A percentile compares a stretch with the other conserved stretches of the same genome.
Conservation (phyloP, 2,329 filamentous ascomycete species). For the Bertia moriformis region DNA sequence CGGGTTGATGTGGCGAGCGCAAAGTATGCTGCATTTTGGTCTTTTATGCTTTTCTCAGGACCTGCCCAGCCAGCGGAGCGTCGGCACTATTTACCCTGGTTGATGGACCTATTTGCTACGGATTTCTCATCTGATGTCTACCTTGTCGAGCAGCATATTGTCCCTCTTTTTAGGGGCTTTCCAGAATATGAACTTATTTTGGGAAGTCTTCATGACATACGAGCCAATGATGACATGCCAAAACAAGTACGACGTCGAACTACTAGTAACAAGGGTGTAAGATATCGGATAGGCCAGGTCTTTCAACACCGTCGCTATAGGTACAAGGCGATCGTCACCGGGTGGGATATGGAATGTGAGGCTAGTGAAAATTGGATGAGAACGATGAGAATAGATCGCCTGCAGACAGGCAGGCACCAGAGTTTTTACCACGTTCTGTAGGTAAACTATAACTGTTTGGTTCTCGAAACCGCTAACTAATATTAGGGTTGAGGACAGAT, state of each 20-base stretch:
- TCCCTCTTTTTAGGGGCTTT: background rate
- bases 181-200: background rate
- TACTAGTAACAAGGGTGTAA: background rate
- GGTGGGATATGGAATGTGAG: conserved; percentile 2
- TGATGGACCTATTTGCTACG: background rate
- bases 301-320: conserved; percentile 1
- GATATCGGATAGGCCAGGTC: conserved; percentile 1
- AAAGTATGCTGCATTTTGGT: background rate
- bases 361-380: conserved; percentile 2
- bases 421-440: conserved; percentile 3
- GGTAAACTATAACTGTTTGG: background rate
- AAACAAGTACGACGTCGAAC: background rate
- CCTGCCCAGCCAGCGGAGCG: background rate
- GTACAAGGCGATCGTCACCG: conserved; percentile 1
- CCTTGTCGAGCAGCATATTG: background rate
- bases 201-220: background rate
- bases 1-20: background rate
- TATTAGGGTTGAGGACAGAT: conserved; percentile 2
- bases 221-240: background rate
- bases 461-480: background rate
- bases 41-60: background rate
- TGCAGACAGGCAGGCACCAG: conserved; percentile 1
- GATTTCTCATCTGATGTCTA: background rate
- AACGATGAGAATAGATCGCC: conserved; percentile 2
- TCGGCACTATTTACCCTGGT: background rate